These are phyloP conservation scores for Stemphylium vesicarium DNA, from an alignment of 2,329 filamentous ascomycete species.

Conservation along the genomic window DNA sequence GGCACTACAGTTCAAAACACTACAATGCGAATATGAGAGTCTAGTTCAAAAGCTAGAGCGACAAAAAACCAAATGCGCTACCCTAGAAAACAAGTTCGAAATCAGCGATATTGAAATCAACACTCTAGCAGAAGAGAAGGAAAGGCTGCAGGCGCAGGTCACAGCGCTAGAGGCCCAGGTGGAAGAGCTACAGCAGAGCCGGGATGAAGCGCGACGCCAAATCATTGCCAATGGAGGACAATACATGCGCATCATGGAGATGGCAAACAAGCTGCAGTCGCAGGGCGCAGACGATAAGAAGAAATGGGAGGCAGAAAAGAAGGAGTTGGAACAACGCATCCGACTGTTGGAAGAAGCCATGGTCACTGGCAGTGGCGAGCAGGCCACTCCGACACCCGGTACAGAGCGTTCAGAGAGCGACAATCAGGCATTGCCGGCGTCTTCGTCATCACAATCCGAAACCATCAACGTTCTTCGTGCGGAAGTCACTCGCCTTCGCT, in stretches of 20 bases:
- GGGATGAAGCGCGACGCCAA: constrained; percentile 55
- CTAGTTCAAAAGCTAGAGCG: constrained; percentile 60
- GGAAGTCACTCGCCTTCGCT: constrained; percentile 40
- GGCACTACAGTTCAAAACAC: constrained; percentile 58
- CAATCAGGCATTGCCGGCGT: constrained; percentile 1
- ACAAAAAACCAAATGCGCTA: constrained; percentile 57
- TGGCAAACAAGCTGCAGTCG: constrained; percentile 55
- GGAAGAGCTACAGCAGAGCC: constrained; percentile 56
- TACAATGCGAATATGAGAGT: constrained; percentile 62
- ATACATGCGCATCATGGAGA: constrained; percentile 59
- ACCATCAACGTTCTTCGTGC: constrained; percentile 40
- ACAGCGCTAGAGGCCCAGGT: constrained; percentile 57
- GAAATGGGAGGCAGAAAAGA: constrained; percentile 50
- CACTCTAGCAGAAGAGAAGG: constrained; percentile 58
- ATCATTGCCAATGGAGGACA: constrained; percentile 55
- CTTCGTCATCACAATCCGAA: constrained; percentile 23
- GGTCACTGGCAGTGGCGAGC: constrained; percentile 25
- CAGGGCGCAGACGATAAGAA: constrained; percentile 53
- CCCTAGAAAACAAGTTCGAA: constrained; percentile 55
- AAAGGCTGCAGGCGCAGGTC: constrained; percentile 56
- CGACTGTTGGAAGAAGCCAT: constrained; percentile 46
- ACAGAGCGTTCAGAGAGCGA: constrained; percentile 1
- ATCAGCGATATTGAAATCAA: constrained; percentile 54
- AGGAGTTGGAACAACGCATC: constrained; percentile 45
- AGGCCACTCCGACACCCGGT: not conserved